A percentile compares a stretch with the other conserved stretches of the same genome.
Evolutionary conservation across 768 basidiomycete genomes (phyloP).

Genomic region (Auriculariales sp.): DNA sequence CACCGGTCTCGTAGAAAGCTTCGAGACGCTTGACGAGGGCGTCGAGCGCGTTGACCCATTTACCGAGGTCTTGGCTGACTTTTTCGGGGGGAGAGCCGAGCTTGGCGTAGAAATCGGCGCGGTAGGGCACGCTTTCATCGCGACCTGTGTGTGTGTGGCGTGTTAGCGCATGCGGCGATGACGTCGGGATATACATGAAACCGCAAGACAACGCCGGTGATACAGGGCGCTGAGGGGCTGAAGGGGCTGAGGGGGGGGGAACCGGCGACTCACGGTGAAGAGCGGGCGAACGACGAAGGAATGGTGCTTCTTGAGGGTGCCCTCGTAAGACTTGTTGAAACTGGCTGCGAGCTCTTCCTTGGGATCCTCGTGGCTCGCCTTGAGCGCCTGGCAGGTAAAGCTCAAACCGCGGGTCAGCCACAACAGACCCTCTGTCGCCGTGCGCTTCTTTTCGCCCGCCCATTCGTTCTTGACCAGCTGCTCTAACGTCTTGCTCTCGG

Average conservation of each 20-base stretch:
- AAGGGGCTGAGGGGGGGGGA: too few species aligned
- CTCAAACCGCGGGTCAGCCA: slow-evolving; percentile 87
- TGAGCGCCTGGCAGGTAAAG: slow-evolving; percentile 77
- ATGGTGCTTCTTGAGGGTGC: slow-evolving; percentile 74
- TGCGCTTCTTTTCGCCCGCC: slow-evolving; percentile 61
- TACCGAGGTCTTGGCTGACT: slow-evolving; percentile 30
- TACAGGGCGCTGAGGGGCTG: too few species aligned
- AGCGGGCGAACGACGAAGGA: slow-evolving; percentile 49
- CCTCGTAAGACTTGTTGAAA: slow-evolving; percentile 72
- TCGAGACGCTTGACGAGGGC: slow-evolving; percentile 32
- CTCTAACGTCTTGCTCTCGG: slow-evolving; percentile 65
- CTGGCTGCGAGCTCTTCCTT: slow-evolving; percentile 51
- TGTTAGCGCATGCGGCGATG: neutral
- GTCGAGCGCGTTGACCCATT: slow-evolving; percentile 40
- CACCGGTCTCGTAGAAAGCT: slow-evolving; percentile 27
- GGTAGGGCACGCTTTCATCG: slow-evolving; percentile 56
- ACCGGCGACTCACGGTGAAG: slow-evolving; percentile 43
- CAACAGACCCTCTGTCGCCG: slow-evolving; percentile 81
- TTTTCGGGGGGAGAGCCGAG: slow-evolving; percentile 26
- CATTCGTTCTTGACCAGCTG: slow-evolving; percentile 73
- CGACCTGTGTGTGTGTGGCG: slow-evolving; percentile 23
- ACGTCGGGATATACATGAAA: too few species aligned
- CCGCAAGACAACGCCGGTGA: too few species aligned
- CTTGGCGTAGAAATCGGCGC: slow-evolving; percentile 42
- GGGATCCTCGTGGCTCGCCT: slow-evolving; percentile 52